A percentile compares a stretch with the other conserved stretches of the same genome.
phyloP scores from a whole-genome alignment of 2,329 filamentous ascomycete genomes.

The Nemania sp. region DNA sequence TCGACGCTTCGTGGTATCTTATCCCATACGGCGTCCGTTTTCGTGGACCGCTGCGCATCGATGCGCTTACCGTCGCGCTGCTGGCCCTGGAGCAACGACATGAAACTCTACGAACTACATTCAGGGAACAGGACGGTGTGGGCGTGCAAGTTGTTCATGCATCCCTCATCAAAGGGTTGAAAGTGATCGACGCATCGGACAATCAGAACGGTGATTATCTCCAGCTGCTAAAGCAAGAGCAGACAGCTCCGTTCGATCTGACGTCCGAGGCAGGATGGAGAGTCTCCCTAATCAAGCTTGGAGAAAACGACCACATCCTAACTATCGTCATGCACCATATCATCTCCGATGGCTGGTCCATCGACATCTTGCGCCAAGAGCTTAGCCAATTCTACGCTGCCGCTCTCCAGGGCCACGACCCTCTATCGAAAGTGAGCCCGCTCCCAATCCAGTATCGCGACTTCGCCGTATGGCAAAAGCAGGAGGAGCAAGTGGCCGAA shows the following conservation, averaged over 20 bases:
- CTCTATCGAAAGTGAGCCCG: slow-evolving; percentile 5
- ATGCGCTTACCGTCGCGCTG: slow-evolving; percentile 9
- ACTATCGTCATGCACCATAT: slow-evolving; percentile 22
- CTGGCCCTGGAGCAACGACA: slow-evolving; percentile 13
- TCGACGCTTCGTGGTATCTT: slow-evolving; percentile 8
- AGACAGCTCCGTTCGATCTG: slow-evolving; percentile 19
- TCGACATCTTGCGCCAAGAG: slow-evolving; percentile 13
- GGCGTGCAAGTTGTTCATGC: slow-evolving; percentile 15
- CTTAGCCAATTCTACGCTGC: slow-evolving; percentile 14
- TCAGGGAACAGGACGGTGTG: slow-evolving; percentile 10
- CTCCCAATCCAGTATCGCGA: slow-evolving; percentile 17
- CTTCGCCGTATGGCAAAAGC: slow-evolving; percentile 17
- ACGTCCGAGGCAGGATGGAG: slow-evolving; percentile 15
- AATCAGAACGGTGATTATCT: slow-evolving; percentile 3
- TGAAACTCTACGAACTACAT: slow-evolving; percentile 17
- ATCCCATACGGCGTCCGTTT: slow-evolving; percentile 10
- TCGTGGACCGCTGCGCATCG: slow-evolving; percentile 7
- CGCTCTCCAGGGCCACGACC: slow-evolving; percentile 15
- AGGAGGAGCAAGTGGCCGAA: slow-evolving; percentile 7
- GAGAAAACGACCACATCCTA: slow-evolving; percentile 14
- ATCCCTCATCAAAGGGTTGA: slow-evolving; percentile 3
- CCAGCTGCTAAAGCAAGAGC: slow-evolving; percentile 9
- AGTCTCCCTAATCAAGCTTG: slow-evolving; percentile 11
- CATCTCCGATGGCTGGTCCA: slow-evolving; percentile 18
- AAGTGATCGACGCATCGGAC: slow-evolving; percentile 1